A percentile compares a stretch with the other conserved stretches of the same genome.
These are phyloP conservation scores for Noccaea bulbosa DNA, from an alignment of 345 rosid species.

Conservation along the genomic window DNA sequence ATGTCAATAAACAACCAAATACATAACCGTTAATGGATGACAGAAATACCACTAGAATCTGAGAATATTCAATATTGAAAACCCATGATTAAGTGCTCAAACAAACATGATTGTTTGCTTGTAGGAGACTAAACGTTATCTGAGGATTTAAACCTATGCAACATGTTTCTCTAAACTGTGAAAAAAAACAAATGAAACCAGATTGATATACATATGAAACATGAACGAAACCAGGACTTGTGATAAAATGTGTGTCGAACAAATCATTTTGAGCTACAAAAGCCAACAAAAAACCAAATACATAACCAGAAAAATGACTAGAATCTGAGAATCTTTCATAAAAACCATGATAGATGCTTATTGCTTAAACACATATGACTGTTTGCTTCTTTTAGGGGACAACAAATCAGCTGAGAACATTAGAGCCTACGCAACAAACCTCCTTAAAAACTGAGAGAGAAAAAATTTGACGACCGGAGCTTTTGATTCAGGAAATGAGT, in stretches of 20 bases:
- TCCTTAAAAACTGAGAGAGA: background rate
- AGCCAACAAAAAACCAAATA: background rate
- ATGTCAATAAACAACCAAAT: too few relatives aligned
- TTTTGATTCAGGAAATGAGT: background rate
- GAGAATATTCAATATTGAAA: too few relatives aligned
- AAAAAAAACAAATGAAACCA: too few relatives aligned
- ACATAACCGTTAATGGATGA: too few relatives aligned
- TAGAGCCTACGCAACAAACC: background rate
- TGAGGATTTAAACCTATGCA: too few relatives aligned
- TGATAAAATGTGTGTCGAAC: background rate
- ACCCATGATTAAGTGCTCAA: too few relatives aligned
- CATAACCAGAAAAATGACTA: background rate
- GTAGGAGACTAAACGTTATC: too few relatives aligned
- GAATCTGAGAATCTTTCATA: background rate
- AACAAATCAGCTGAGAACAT: background rate
- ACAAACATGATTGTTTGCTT: too few relatives aligned
- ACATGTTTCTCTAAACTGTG: too few relatives aligned
- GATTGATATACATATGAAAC: too few relatives aligned
- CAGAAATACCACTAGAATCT: too few relatives aligned
- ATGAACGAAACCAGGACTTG: too few relatives aligned
- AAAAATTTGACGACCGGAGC: background rate
- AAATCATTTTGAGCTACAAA: background rate
- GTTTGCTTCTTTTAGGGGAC: conserved; percentile 1
- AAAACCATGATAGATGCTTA: background rate
- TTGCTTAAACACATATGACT: conserved; percentile 1